A percentile compares a stretch with the other conserved stretches of the same genome.
These are phyloP conservation scores for Alternaria infectoria DNA, from an alignment of 2,329 filamentous ascomycete species.

Conservation along the genomic window DNA sequence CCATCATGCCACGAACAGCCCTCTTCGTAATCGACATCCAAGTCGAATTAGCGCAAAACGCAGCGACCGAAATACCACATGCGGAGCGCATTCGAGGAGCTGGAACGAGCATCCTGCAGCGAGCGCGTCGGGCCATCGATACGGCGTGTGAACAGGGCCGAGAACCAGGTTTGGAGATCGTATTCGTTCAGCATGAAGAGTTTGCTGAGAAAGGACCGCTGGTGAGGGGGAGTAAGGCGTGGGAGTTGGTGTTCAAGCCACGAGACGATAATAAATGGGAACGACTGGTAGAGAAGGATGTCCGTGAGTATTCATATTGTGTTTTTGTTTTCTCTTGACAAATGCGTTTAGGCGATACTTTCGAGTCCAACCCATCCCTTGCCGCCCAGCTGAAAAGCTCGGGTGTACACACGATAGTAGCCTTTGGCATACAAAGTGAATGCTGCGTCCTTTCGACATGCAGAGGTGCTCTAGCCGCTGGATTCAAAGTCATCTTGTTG, in stretches of 20 bases:
- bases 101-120: neutral
- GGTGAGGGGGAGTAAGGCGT: neutral
- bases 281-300: neutral
- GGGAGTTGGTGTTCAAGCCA: neutral
- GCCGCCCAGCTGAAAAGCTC: neutral
- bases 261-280: neutral
- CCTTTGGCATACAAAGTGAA: constrained; percentile 21
- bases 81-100: neutral
- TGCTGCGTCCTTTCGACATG: constrained; percentile 19
- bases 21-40: neutral
- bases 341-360: neutral
- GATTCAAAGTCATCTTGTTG: neutral
- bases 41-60: neutral
- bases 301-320: neutral
- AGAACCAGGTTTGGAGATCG: neutral
- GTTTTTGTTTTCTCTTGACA: neutral
- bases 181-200: neutral
- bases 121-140: neutral
- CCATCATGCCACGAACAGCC: neutral
- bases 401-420: constrained; percentile 5
- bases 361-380: neutral
- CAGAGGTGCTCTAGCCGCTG: constrained; percentile 5
- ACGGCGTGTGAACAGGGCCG: neutral
- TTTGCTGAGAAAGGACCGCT: neutral
- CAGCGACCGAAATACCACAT: neutral